Evolutionary conservation across 1,284 basidiomycete genomes (phyloP), one percentile per base, ranked within the genome.

Genomic region (Mycena sp.): DNA sequence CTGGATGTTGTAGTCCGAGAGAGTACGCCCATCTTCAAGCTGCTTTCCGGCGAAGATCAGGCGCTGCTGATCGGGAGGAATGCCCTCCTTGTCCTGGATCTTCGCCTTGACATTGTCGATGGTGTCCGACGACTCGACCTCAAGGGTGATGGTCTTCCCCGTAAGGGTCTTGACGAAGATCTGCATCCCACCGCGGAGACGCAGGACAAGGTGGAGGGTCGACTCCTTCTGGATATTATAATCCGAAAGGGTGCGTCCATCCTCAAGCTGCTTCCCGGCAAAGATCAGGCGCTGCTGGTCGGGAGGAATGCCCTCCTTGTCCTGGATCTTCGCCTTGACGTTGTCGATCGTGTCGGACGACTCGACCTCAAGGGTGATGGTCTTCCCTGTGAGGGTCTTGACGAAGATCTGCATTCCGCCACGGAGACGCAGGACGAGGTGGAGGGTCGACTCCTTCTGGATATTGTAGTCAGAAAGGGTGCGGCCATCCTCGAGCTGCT

Each of bases 211-310:
- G 76, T 96, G 94, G 63, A 95, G 91, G 48, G 94, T 96, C 0
- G 85, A 87, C 72, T 90, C 88, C 75, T 90, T 89, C 84, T 89
- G 87, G 40, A 90, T 89, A 76, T 93, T 95, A 82, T 94, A 93
- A 72, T 93, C 91, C 26, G 89, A 91, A 23, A 93, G 83, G 37
- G 90, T 91, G 44, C 91, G 86, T n/a, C 91, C 91, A 68, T 93
- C 91, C 75, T 93, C 90, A 38, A 95, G 85, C 78, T 95, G 93
- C 82, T 95, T 94, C 67, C 93, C 93, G 54, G 93, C 93, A 64
- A 95, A 95, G 81, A 95, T 95, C 45, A 95, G 81, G 71, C 91
- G 90, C 77, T 94, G 92, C 63, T 82, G 80, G 65, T 82, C 80
- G 29, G 80, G 80, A 19, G 80, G 80, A 35, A 82, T 82, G 29